Conservation (phyloP, 1,284 basidiomycete species). For the Ganoderma meredithae region DNA sequence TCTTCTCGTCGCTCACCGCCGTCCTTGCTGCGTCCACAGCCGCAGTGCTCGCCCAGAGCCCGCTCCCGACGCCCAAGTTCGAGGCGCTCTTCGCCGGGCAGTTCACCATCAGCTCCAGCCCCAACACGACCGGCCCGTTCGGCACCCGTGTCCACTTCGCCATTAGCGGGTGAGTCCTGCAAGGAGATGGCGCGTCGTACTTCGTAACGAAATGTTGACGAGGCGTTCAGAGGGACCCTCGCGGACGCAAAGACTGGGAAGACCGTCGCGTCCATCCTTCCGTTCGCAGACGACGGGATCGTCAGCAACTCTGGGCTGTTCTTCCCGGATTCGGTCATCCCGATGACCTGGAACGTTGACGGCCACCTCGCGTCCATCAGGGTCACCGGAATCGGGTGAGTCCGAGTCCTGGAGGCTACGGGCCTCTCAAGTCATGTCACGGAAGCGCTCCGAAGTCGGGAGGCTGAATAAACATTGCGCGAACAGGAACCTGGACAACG, state of each 20-base stretch:
- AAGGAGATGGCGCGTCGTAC: no score
- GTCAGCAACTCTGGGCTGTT: not conserved
- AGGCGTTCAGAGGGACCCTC: not conserved
- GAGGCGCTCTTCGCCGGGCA: not conserved
- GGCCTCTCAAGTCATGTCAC: not conserved
- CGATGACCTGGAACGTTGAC: not conserved
- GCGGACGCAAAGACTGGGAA: constrained; percentile 5
- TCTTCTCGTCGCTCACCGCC: not conserved
- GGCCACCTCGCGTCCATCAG: constrained; percentile 2
- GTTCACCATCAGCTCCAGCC: not conserved
- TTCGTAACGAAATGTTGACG: not conserved
- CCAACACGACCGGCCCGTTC: not conserved
- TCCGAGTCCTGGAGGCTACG: not conserved
- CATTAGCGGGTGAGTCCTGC: constrained; percentile 4
- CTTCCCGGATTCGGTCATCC: not conserved
- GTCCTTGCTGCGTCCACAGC: not conserved
- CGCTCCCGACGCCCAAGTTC: not conserved
- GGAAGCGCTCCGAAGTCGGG: not conserved
- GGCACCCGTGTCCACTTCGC: constrained; percentile 1
- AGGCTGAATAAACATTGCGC: not conserved
- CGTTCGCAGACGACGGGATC: not conserved
- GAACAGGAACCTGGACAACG: not conserved
- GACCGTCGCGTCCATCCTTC: not conserved
- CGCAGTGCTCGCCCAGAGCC: not conserved
- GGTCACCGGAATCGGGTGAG: constrained; percentile 2